Conservation (phyloP, 2,329 filamentous ascomycete genomes). For the Sporothrix brasiliensis region DNA sequence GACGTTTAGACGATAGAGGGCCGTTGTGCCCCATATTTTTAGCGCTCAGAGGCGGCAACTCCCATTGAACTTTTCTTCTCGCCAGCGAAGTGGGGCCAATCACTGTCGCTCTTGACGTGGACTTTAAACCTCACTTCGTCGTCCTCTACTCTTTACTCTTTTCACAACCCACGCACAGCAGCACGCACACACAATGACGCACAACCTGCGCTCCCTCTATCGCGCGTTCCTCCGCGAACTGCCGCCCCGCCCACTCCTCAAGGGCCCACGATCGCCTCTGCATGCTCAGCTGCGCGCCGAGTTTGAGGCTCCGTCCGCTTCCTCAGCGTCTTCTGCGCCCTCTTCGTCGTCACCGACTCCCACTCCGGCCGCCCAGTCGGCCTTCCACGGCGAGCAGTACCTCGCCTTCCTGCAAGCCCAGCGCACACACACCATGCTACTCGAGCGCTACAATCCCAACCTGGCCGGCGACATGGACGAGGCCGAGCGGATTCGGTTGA, state of each 20-base stretch:
- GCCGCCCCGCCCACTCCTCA: slow-evolving; percentile 66
- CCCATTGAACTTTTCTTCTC: background rate
- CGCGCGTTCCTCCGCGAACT: slow-evolving; percentile 87
- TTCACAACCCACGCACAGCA: background rate
- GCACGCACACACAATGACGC: slow-evolving; percentile 28
- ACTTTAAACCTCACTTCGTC: background rate
- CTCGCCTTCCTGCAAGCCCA: slow-evolving; percentile 83
- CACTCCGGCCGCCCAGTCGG: background rate
- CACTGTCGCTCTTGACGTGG: background rate
- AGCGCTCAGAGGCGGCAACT: slow-evolving; percentile 13
- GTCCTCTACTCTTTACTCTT: background rate
- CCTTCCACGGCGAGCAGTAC: slow-evolving; percentile 70
- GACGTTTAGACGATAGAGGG: slow-evolving; percentile 1
- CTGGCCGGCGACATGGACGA: slow-evolving; percentile 72
- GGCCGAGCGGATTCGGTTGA: slow-evolving; percentile 80
- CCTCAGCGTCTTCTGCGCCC: slow-evolving; percentile 39
- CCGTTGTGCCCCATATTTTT: background rate
- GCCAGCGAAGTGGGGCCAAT: background rate
- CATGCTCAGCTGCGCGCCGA: slow-evolving; percentile 69
- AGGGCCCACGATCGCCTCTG: slow-evolving; percentile 64
- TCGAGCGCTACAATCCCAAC: slow-evolving; percentile 93
- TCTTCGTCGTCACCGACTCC: slow-evolving; percentile 23
- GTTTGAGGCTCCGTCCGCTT: slow-evolving; percentile 51
- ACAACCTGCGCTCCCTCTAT: slow-evolving; percentile 73
- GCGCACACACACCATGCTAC: slow-evolving; percentile 73